Conservation (phyloP, 2,329 filamentous ascomycete genomes). For the Xylaria sp. region DNA sequence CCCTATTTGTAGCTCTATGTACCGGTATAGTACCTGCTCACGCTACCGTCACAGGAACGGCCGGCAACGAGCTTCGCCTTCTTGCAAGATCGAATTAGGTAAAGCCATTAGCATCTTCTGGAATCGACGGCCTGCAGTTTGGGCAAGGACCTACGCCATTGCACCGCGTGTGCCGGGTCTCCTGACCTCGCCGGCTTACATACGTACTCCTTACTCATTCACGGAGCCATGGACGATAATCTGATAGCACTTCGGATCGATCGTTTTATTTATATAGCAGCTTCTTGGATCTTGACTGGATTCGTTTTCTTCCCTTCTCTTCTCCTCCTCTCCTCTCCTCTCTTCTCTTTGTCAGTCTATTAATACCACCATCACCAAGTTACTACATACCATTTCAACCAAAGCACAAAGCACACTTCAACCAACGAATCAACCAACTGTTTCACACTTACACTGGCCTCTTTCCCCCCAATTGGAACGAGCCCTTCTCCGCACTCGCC, state of each 20-base stretch:
- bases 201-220: too few species aligned
- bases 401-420: background rate
- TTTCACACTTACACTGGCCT: background rate
- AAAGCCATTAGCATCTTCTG: background rate
- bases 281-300: too few species aligned
- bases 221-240: too few species aligned
- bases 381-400: background rate
- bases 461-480: constrained; percentile 12
- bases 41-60: background rate
- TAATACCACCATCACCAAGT: background rate
- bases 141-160: too few species aligned
- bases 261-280: too few species aligned
- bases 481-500: constrained; percentile 11
- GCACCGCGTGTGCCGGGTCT: too few species aligned
- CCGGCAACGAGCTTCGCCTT: background rate
- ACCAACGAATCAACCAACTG: background rate
- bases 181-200: too few species aligned
- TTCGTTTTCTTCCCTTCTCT: too few species aligned
- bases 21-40: too few species aligned
- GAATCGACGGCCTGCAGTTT: background rate
- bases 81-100: background rate
- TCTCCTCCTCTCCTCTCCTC: too few species aligned
- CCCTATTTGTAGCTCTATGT: too few species aligned
- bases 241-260: too few species aligned
- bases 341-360: background rate